A percentile compares a stretch with the other conserved stretches of the same genome.
phyloP scores from a whole-genome alignment of 306 rosid genomes.

The Ormosia semicastrata region DNA sequence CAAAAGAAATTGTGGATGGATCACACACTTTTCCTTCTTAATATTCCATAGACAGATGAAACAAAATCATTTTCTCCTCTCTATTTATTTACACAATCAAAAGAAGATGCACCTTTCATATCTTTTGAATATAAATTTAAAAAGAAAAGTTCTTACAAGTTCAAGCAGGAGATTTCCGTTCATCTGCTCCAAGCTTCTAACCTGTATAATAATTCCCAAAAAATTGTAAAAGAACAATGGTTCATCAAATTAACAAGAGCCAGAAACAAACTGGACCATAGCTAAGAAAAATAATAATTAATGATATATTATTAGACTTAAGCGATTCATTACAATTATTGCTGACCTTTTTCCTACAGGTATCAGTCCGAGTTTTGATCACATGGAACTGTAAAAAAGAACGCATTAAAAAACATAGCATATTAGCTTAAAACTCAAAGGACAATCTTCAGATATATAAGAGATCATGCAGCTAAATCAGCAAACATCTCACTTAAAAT shows the following conservation, averaged over 20 bases:
- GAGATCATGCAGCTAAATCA: neutral
- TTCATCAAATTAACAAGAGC: neutral
- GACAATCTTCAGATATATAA: neutral
- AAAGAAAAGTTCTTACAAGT: constrained; percentile 38
- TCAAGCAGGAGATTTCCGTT: constrained; percentile 43
- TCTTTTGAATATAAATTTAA: neutral
- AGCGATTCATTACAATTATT: neutral
- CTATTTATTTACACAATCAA: neutral
- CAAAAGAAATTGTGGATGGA: constrained; percentile 61
- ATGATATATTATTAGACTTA: neutral
- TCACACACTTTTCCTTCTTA: constrained; percentile 59
- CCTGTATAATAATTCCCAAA: constrained; percentile 27
- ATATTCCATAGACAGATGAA: neutral
- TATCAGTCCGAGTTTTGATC: constrained; percentile 55
- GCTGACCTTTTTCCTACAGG: constrained; percentile 64
- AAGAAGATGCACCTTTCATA: neutral
- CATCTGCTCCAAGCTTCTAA: constrained; percentile 51
- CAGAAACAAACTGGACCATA: neutral
- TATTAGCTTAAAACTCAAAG: neutral
- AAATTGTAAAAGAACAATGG: neutral
- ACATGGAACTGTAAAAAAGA: constrained; percentile 56
- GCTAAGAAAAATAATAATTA: neutral
- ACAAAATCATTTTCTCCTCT: neutral
- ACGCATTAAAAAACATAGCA: neutral
- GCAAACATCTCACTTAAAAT: neutral